Percentiles rank a stretch among this genome's conserved stretches.
Evolutionary conservation across 768 basidiomycete genomes (phyloP).

Genomic region (Trametes sanguinea): DNA sequence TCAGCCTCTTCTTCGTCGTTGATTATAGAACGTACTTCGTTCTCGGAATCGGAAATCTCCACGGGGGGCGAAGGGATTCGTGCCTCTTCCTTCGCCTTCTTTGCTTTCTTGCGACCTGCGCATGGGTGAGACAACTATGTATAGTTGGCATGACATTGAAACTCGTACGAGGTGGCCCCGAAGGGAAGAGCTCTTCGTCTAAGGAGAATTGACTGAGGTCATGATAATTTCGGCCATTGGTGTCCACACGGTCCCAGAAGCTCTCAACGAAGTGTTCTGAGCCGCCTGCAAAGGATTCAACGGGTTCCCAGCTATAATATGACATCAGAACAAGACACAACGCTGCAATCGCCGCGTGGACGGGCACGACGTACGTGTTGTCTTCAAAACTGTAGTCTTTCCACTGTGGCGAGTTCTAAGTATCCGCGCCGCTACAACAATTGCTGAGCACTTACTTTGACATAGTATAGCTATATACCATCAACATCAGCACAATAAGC

Average conservation of each 20-base stretch:
- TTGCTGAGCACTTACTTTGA: conserved; percentile 20
- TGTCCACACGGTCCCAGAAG: conserved; percentile 41
- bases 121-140: neutral
- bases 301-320: conserved; percentile 63
- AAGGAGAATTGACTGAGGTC: conserved; percentile 51
- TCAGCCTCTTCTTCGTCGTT: conserved; percentile 10
- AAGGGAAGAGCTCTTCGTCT: conserved; percentile 55
- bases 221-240: conserved; percentile 46
- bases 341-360: neutral
- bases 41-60: conserved; percentile 14
- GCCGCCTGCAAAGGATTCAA: conserved; percentile 53
- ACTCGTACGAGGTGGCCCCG: conserved; percentile 59
- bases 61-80: neutral
- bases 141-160: neutral
- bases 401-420: conserved; percentile 22
- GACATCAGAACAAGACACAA: neutral
- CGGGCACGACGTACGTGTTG: conserved; percentile 27
- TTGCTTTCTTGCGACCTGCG: conserved; percentile 15
- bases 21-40: conserved; percentile 20
- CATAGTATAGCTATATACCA: conserved; percentile 21
- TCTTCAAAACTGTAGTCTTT: conserved; percentile 24
- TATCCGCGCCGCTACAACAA: neutral
- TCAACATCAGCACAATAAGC: no score
- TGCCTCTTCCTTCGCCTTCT: conserved; percentile 1
- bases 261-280: conserved; percentile 52